These are phyloP conservation scores for Ogataea kodamae DNA, from an alignment of 805 yeast genomes.

Conservation along the genomic window DNA sequence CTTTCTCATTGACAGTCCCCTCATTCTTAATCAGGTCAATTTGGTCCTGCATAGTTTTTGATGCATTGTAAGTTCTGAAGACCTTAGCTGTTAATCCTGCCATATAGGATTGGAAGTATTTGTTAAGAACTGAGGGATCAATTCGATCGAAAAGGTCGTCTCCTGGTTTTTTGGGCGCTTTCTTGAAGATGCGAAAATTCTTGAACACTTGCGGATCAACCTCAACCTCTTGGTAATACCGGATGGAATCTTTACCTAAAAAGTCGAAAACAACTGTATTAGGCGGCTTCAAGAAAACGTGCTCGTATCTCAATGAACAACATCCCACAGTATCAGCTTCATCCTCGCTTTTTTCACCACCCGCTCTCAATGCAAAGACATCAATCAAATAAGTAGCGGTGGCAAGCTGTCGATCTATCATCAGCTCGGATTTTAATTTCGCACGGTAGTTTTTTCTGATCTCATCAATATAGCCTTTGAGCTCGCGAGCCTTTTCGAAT, in stretches of 20 bases:
- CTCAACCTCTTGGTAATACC: constrained; percentile 88
- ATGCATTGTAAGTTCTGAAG: constrained; percentile 95
- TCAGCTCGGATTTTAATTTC: constrained; percentile 66
- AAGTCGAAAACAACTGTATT: constrained; percentile 84
- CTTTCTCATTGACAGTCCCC: constrained; percentile 85
- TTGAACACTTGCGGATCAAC: constrained; percentile 92
- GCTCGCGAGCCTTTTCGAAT: constrained; percentile 88
- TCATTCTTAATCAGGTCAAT: constrained; percentile 78
- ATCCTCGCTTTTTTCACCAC: constrained; percentile 95
- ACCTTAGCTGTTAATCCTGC: constrained; percentile 94
- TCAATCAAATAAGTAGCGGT: constrained; percentile 92
- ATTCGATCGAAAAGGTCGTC: constrained; percentile 90
- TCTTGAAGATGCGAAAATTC: constrained; percentile 81
- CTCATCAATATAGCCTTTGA: constrained; percentile 64
- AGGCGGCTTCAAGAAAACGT: constrained; percentile 81
- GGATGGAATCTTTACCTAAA: constrained; percentile 91
- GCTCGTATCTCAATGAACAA: constrained; percentile 90
- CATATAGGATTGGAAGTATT: constrained; percentile 85
- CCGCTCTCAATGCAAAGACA: constrained; percentile 92
- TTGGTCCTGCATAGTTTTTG: constrained; percentile 95
- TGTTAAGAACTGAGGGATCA: constrained; percentile 78
- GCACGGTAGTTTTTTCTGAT: constrained; percentile 73
- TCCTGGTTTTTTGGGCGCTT: constrained; percentile 84
- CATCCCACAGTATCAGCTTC: constrained; percentile 99
- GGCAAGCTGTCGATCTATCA: constrained; percentile 88